Evolutionary conservation across 2,329 filamentous ascomycete species (phyloP).

Genomic region (Trichoderma afroharzianum): DNA sequence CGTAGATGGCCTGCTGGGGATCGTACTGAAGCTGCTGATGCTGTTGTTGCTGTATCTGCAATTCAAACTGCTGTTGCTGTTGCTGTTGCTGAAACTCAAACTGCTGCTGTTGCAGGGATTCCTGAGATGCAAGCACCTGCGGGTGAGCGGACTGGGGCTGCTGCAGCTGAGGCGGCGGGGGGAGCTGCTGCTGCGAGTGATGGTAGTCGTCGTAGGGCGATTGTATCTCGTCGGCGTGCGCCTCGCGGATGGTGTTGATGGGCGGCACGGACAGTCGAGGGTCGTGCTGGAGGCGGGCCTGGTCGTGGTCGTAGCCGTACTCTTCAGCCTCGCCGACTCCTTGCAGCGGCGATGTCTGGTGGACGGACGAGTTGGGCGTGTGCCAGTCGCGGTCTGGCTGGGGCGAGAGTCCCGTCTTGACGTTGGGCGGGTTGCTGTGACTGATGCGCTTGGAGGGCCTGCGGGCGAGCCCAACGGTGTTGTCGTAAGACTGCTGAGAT

Average conservation of each 20-base stretch:
- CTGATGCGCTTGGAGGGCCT: slow-evolving; percentile 54
- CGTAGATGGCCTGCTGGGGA: slow-evolving; percentile 36
- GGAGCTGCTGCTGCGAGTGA: slow-evolving; percentile 21
- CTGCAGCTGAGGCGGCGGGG: slow-evolving; percentile 25
- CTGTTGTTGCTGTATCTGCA: slow-evolving; percentile 23
- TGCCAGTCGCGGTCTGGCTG: slow-evolving; percentile 23
- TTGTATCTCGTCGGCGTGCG: slow-evolving; percentile 38
- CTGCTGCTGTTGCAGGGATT: slow-evolving; percentile 30
- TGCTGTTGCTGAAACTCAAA: slow-evolving; percentile 31
- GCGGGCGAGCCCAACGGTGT: slow-evolving; percentile 46
- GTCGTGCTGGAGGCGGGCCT: not conserved
- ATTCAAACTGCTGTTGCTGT: slow-evolving; percentile 29
- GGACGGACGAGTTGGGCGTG: slow-evolving; percentile 20
- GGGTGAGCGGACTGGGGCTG: slow-evolving; percentile 21
- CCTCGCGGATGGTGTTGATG: slow-evolving; percentile 45
- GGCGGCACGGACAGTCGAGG: slow-evolving; percentile 18
- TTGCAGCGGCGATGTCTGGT: slow-evolving; percentile 41
- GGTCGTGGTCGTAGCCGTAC: slow-evolving; percentile 26
- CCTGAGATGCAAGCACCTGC: slow-evolving; percentile 18
- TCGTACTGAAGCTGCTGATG: slow-evolving; percentile 28
- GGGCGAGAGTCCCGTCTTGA: slow-evolving; percentile 40
- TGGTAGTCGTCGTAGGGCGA: slow-evolving; percentile 48
- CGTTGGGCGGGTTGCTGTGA: slow-evolving; percentile 41
- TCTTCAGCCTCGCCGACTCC: slow-evolving; percentile 41
- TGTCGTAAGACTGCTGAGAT: slow-evolving; percentile 44